phyloP scores from a whole-genome alignment of 2,329 filamentous ascomycete genomes.

The Rutstroemia sydowiana region DNA sequence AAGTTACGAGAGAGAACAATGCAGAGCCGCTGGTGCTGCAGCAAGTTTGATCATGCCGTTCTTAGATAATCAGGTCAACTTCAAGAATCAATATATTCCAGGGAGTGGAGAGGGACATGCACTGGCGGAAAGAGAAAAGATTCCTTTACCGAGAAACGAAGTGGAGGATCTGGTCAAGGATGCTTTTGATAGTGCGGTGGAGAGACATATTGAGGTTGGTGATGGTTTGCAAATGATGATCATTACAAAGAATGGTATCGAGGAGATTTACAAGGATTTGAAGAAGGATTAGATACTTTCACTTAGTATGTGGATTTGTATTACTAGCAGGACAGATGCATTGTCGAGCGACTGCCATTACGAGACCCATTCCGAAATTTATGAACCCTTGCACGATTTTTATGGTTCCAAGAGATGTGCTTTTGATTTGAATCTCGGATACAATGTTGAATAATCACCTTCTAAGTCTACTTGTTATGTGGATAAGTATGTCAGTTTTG shows the following conservation, averaged over 20 bases:
- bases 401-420: background rate
- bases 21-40: slow-evolving; percentile 85
- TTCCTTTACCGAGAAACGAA: slow-evolving; percentile 62
- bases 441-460: background rate
- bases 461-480: too few relatives aligned
- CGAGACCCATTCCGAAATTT: slow-evolving; percentile 7
- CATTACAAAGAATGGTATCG: slow-evolving; percentile 79
- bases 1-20: slow-evolving; percentile 95
- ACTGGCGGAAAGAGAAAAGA: slow-evolving; percentile 61
- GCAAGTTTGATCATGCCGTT: slow-evolving; percentile 97
- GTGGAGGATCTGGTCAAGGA: slow-evolving; percentile 90
- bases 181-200: slow-evolving; percentile 95
- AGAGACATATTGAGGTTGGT: slow-evolving; percentile 98
- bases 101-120: slow-evolving; percentile 78
- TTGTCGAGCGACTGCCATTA: slow-evolving; percentile 4
- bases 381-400: slow-evolving; percentile 3
- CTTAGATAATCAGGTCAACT: slow-evolving; percentile 98
- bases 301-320: slow-evolving; percentile 8
- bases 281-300: slow-evolving; percentile 68
- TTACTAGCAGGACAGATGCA: slow-evolving; percentile 9
- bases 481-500: too few relatives aligned
- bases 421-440: background rate
- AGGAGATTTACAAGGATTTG: slow-evolving; percentile 75
- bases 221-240: slow-evolving; percentile 94
- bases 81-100: slow-evolving; percentile 96